These are phyloP conservation scores for Mortierella hygrophila DNA, from an alignment of 192 early-diverging fungal genomes.

Conservation along the genomic window DNA sequence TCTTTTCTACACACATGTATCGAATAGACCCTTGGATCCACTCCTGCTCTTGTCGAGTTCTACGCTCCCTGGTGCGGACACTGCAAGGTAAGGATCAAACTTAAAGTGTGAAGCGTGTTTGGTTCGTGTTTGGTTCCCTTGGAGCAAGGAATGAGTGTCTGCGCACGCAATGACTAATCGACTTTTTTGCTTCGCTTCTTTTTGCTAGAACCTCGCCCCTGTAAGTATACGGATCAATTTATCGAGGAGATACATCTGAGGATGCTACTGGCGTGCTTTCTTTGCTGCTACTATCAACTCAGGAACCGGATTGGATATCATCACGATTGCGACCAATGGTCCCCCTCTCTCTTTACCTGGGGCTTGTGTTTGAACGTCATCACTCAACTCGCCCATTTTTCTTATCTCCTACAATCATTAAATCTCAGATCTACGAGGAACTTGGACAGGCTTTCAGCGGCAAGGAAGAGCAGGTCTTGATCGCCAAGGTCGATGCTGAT, in stretches of 20 bases:
- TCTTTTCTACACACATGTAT: background rate
- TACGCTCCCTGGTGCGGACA: conserved; percentile 95
- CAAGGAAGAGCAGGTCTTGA: conserved; percentile 80
- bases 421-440: conserved; percentile 76
- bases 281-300: background rate
- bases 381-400: conserved; percentile 1
- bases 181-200: background rate
- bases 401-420: background rate
- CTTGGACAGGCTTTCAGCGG: conserved; percentile 83
- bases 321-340: background rate
- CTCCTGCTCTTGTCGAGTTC: conserved; percentile 88
- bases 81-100: conserved; percentile 65
- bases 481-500: conserved; percentile 93
- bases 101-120: background rate
- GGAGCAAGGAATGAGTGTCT: background rate
- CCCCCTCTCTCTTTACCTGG: background rate
- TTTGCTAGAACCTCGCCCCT: conserved; percentile 48
- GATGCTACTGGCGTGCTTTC: background rate
- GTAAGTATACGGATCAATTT: conserved; percentile 18
- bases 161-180: conserved; percentile 31
- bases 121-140: background rate
- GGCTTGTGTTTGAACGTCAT: background rate
- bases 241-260: background rate
- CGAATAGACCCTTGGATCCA: conserved; percentile 40
- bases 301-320: too few relatives aligned